Evolutionary conservation across 2,329 filamentous ascomycete species (phyloP), one percentile per base, ranked within the genome.

Genomic region (Aspergillus sp.): DNA sequence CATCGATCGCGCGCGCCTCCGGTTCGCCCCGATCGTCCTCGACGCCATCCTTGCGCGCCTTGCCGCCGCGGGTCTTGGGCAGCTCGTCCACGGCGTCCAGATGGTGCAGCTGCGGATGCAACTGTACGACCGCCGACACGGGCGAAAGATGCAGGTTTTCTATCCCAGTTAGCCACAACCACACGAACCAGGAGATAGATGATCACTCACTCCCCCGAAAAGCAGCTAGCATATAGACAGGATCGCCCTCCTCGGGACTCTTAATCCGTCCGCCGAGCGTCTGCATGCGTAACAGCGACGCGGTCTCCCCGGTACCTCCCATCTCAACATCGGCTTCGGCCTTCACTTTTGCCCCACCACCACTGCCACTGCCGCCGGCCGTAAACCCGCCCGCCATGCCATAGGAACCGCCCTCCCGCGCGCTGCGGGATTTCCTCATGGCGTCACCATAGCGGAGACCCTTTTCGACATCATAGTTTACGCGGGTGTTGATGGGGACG

Each of bases 61-160:
- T 64, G 26, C 68, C 59, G 41, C 69, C 61, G 47, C 68, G 63
- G 4, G 59, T 65, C 47, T 70, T 71, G 4, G 68, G 65, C 7
- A 89, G 81, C 63, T 96, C 90, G 44, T 86, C 79, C 43, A 85
- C 74, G 3, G 94, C 93, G 73, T 97, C 94, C 60, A 97, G 80
- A 73, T 97, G 91, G 73, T 96, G 90, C 55, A 95, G 88, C 65
- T 96, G 90, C 0, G 94, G 91, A 3, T 92, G 88, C 65, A 99
- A 84, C 67, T 95, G 90, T 40, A 95, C 88, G 42, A 96, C 83
- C 2, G 89, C 87, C 38, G 87, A 85, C 43, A 95, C 83, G 20
- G 88, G 89, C 1, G 90, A 95, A 36, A 97, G 83, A 73, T 96
- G 90, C 9, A 96, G 78, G 66, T 95, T 85, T 62, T 89, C 89